Percentiles rank a stretch among this genome's conserved stretches.
phyloP scores from a whole-genome alignment of 192 early-diverging fungal genomes.

The Funneliformis geosporum region DNA sequence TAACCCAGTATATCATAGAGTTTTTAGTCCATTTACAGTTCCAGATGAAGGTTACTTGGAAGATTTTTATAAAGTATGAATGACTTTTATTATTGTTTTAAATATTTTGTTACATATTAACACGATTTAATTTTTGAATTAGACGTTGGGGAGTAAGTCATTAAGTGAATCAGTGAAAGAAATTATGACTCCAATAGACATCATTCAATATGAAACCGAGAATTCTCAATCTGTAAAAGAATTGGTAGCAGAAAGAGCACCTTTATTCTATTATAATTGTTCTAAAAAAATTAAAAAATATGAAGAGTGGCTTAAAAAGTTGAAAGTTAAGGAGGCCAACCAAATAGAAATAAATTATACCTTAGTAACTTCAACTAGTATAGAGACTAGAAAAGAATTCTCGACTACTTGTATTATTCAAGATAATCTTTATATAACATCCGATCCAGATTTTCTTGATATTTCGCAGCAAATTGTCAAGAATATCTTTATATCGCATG shows the following conservation, averaged over 20 bases:
- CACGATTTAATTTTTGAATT: no score
- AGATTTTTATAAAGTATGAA: constrained; percentile 54
- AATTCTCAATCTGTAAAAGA: constrained; percentile 58
- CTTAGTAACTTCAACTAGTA: constrained; percentile 46
- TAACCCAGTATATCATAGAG: constrained; percentile 67
- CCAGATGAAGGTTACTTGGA: constrained; percentile 79
- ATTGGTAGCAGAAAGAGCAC: constrained; percentile 72
- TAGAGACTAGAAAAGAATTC: constrained; percentile 50
- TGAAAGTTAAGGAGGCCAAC: constrained; percentile 68
- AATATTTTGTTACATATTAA: no score
- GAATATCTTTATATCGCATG: background rate
- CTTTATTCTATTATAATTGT: constrained; percentile 70
- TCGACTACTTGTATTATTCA: constrained; percentile 61
- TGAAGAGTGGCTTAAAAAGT: constrained; percentile 58
- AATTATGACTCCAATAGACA: constrained; percentile 45
- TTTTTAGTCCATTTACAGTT: constrained; percentile 73
- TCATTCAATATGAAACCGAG: no score
- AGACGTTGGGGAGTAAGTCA: constrained; percentile 63
- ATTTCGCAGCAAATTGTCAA: background rate
- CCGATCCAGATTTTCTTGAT: constrained; percentile 38
- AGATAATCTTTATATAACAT: constrained; percentile 41
- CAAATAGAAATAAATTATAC: constrained; percentile 58
- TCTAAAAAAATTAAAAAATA: constrained; percentile 48
- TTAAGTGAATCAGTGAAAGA: constrained; percentile 67
- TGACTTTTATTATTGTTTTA: background rate